Conservation (phyloP, 345 rosid genomes). For the Stellera chamaejasme region DNA sequence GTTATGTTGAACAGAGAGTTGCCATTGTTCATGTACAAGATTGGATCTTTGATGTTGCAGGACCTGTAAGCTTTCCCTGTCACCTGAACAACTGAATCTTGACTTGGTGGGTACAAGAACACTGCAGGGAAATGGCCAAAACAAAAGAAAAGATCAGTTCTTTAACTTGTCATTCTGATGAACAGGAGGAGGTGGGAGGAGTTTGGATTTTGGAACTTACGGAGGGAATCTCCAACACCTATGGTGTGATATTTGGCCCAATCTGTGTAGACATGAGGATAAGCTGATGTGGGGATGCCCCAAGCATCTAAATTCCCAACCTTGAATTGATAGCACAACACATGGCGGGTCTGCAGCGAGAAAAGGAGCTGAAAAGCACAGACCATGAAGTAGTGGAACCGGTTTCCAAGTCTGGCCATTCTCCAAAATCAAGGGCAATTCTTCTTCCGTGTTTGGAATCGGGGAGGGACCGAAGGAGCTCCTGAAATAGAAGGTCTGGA, state of each 20-base stretch:
- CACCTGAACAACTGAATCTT: constrained; percentile 88
- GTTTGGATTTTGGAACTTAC: constrained; percentile 24
- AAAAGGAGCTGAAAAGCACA: constrained; percentile 31
- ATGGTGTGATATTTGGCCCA: constrained; percentile 66
- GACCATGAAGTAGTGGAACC: constrained; percentile 9
- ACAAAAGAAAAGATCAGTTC: background rate
- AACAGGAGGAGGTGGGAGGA: background rate
- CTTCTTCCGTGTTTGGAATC: background rate
- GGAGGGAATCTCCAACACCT: constrained; percentile 74
- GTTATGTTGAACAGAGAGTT: constrained; percentile 90
- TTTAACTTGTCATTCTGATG: too few species aligned
- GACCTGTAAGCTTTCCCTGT: constrained; percentile 40
- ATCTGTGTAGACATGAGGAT: constrained; percentile 50
- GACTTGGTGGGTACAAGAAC: constrained; percentile 97
- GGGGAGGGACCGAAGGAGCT: too few species aligned
- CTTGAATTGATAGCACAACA: constrained; percentile 39
- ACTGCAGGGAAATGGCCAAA: constrained; percentile 27
- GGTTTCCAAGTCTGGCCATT: constrained; percentile 11
- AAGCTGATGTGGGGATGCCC: constrained; percentile 65
- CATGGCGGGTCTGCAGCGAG: constrained; percentile 34
- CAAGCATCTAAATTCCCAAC: constrained; percentile 86
- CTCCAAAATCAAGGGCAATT: background rate
- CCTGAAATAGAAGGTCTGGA: too few species aligned
- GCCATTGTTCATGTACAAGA: constrained; percentile 82
- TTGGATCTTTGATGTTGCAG: constrained; percentile 81